Conservation (phyloP, 768 basidiomycete genomes). For the Dendrothele bispora region DNA sequence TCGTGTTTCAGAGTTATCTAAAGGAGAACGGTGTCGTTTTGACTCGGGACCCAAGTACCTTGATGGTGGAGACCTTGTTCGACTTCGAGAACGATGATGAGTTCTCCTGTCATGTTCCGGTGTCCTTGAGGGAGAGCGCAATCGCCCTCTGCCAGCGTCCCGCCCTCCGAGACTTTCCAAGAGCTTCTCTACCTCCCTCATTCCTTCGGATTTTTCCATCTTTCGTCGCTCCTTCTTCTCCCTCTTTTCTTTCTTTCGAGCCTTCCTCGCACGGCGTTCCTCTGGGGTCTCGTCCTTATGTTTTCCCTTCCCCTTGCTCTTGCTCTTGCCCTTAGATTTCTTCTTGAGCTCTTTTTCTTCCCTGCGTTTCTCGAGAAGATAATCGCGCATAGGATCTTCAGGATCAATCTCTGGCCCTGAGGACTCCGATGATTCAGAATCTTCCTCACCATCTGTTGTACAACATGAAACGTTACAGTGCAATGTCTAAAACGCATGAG, state of each 20-base stretch:
- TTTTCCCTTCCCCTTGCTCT: slow-evolving; percentile 62
- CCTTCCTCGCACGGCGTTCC: slow-evolving; percentile 75
- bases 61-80: slow-evolving; percentile 20
- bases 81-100: slow-evolving; percentile 12
- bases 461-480: slow-evolving; percentile 2
- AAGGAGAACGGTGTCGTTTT: not conserved
- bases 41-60: slow-evolving; percentile 8
- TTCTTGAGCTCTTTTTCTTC: slow-evolving; percentile 65
- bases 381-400: slow-evolving; percentile 98
- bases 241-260: slow-evolving; percentile 70
- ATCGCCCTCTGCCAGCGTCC: slow-evolving; percentile 13
- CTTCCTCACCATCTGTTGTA: slow-evolving; percentile 45
- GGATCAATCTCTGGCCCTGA: slow-evolving; percentile 78
- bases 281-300: slow-evolving; percentile 78
- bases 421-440: slow-evolving; percentile 66
- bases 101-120: slow-evolving; percentile 6
- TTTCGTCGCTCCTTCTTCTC: slow-evolving; percentile 49
- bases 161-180: slow-evolving; percentile 49
- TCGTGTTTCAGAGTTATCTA: not conserved
- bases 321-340: slow-evolving; percentile 56
- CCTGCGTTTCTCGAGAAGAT: slow-evolving; percentile 71
- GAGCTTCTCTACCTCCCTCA: slow-evolving; percentile 68
- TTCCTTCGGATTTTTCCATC: slow-evolving; percentile 59
- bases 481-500: slow-evolving; percentile 4
- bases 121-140: slow-evolving; percentile 2